A percentile compares a stretch with the other conserved stretches of the same genome.
These are phyloP conservation scores for Phialemoniopsis sp. DNA, from an alignment of 2,329 filamentous ascomycete genomes.

Conservation along the genomic window DNA sequence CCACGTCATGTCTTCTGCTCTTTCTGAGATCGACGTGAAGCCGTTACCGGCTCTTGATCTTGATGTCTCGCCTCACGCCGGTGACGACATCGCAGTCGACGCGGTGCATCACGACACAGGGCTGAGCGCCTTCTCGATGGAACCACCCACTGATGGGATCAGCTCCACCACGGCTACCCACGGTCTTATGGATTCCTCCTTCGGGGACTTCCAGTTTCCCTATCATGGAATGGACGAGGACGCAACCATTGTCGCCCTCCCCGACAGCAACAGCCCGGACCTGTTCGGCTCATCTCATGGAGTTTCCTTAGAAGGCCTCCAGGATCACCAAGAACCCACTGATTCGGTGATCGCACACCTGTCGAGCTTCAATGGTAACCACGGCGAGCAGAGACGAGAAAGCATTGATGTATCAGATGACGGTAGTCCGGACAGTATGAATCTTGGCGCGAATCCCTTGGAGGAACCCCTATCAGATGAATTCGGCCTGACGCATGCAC, in stretches of 20 bases:
- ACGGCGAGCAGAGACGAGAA: slow-evolving; percentile 12
- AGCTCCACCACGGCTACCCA: slow-evolving; percentile 22
- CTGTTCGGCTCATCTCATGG: slow-evolving; percentile 22
- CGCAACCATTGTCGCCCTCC: slow-evolving; percentile 33
- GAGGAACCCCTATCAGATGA: slow-evolving; percentile 55
- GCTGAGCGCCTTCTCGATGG: slow-evolving; percentile 30
- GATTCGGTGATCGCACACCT: slow-evolving; percentile 29
- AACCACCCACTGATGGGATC: slow-evolving; percentile 25
- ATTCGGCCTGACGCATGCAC: slow-evolving; percentile 46
- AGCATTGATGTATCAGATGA: slow-evolving; percentile 41
- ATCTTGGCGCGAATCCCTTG: slow-evolving; percentile 37
- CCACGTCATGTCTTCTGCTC: slow-evolving; percentile 33
- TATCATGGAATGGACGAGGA: slow-evolving; percentile 40
- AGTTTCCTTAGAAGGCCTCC: no score
- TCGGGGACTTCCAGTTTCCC: slow-evolving; percentile 49
- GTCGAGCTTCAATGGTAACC: slow-evolving; percentile 16
- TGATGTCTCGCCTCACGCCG: slow-evolving; percentile 24
- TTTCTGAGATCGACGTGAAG: slow-evolving; percentile 23
- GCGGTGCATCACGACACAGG: slow-evolving; percentile 23
- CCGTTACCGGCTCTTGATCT: slow-evolving; percentile 26
- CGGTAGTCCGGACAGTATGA: slow-evolving; percentile 35
- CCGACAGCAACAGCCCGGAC: slow-evolving; percentile 24
- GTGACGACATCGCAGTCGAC: slow-evolving; percentile 21
- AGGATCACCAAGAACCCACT: slow-evolving; percentile 6
- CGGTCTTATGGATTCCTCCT: slow-evolving; percentile 40